Evolutionary conservation across 306 rosid genomes (phyloP), one percentile per base, ranked within the genome.

Genomic region (Dalbergia cochinchinensis): DNA sequence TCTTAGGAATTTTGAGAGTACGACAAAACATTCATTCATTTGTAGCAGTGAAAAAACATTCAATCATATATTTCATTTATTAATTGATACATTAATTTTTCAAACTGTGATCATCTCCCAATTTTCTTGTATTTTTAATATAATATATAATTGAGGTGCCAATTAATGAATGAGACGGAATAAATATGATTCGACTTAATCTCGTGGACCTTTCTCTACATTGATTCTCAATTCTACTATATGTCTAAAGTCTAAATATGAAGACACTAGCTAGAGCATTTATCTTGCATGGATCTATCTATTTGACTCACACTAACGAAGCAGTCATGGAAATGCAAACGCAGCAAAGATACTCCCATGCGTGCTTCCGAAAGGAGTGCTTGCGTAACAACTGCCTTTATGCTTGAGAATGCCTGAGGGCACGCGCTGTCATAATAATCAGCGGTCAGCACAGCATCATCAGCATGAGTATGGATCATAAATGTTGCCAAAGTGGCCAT

Each of bases 281-380:
- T 22, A 48, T 13, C 31, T 1, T 26, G 31, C 31, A 26, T 26
- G 31, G 31, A 26, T 26, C 22, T 26, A 26, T 26, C 31, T 26
- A 26, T 26, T 2, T 26, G 2, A 83, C 86, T 72, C 63, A 83
- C 86, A 8, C 78, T 83, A 16, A 83, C 83, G 69, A 83, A 83
- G 37, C 86, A 83, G 11, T 83, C 86, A 65, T 78, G 86, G 61
- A 83, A 83, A 68, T 83, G 86, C 77, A 83, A 59, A 16, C 83
- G 86, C 5, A 83, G 61, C 6, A 83, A 78, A 14, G 77, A 73
- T 9, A 73, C 83, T 67, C 86, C 86, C 0, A 58, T 26, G 20
- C 86, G 83, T 16, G n/a, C 35, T 44, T 83, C 77, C 26, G 34
- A 53, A 59, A 4, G 0, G 68, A 83, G 73, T 37, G 83, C 77